Conservation (phyloP, 2,329 filamentous ascomycete genomes). For the Rutstroemia sp. region DNA sequence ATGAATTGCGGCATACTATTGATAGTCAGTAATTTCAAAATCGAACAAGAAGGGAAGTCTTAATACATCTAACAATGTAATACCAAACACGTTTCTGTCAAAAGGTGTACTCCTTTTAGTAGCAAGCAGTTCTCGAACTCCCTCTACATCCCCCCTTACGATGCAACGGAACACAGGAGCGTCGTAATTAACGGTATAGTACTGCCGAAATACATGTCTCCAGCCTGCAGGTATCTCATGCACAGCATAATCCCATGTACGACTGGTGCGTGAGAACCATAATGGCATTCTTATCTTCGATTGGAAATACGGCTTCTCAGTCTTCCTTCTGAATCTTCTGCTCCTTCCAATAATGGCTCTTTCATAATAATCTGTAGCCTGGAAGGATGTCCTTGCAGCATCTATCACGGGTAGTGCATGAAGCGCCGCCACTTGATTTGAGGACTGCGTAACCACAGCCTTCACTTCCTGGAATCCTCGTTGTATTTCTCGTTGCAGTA, state of each 20-base stretch:
- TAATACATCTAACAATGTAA: neutral
- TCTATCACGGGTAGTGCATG: no score
- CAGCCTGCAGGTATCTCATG: neutral
- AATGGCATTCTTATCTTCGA: neutral
- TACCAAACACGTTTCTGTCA: fast-evolving
- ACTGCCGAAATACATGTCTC: neutral
- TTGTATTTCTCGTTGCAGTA: neutral
- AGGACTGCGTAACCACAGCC: neutral
- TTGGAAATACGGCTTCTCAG: neutral
- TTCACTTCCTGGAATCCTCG: neutral
- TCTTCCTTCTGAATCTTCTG: neutral
- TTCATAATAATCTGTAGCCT: no score
- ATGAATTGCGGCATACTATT: neutral
- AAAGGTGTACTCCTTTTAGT: neutral
- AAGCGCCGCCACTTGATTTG: neutral
- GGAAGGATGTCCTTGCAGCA: no score
- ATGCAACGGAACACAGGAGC: neutral
- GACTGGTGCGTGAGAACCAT: neutral
- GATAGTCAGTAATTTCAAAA: neutral
- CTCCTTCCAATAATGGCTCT: no score
- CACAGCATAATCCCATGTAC: neutral
- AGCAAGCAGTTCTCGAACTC: neutral
- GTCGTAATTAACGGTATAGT: neutral
- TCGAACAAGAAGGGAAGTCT: neutral
- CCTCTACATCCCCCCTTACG: neutral